phyloP scores from a whole-genome alignment of 805 yeast genomes.

The Barnettozyma vustinii region DNA sequence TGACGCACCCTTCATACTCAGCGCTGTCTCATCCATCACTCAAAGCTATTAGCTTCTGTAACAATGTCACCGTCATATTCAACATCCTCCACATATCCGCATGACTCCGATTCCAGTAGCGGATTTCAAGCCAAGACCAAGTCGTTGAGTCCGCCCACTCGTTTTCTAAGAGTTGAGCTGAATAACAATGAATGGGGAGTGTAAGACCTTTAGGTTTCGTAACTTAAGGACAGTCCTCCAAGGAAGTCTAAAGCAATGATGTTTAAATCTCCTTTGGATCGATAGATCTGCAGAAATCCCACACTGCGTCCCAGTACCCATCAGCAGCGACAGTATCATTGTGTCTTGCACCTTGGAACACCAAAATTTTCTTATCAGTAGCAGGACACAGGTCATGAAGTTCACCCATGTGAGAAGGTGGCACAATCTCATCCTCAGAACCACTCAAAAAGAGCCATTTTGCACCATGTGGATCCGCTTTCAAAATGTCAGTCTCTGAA shows the following conservation, averaged over 20 bases:
- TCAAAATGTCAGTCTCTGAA: constrained; percentile 54
- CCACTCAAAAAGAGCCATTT: constrained; percentile 64
- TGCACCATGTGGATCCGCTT: constrained; percentile 51
- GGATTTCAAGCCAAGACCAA: too few species aligned
- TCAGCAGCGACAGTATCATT: constrained; percentile 77
- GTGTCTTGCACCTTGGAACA: constrained; percentile 61
- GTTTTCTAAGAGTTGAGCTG: too few species aligned
- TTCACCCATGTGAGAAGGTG: constrained; percentile 72
- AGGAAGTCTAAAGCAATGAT: neutral
- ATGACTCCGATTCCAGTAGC: too few species aligned
- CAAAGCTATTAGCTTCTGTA: too few species aligned
- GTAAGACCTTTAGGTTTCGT: too few species aligned
- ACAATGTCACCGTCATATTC: too few species aligned
- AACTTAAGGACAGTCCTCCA: neutral
- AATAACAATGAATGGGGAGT: too few species aligned
- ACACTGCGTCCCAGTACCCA: constrained; percentile 71
- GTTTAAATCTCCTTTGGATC: constrained; percentile 9
- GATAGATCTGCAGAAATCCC: constrained; percentile 42
- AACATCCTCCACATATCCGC: too few species aligned
- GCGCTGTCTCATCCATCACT: too few species aligned
- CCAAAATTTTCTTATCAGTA: constrained; percentile 44
- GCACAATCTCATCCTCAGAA: constrained; percentile 80
- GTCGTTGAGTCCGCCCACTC: too few species aligned
- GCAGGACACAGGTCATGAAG: constrained; percentile 51
- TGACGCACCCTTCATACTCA: too few species aligned